These are phyloP conservation scores for Talaromyces adpressus DNA, from an alignment of 495 filamentous ascomycete species.

Conservation along the genomic window DNA sequence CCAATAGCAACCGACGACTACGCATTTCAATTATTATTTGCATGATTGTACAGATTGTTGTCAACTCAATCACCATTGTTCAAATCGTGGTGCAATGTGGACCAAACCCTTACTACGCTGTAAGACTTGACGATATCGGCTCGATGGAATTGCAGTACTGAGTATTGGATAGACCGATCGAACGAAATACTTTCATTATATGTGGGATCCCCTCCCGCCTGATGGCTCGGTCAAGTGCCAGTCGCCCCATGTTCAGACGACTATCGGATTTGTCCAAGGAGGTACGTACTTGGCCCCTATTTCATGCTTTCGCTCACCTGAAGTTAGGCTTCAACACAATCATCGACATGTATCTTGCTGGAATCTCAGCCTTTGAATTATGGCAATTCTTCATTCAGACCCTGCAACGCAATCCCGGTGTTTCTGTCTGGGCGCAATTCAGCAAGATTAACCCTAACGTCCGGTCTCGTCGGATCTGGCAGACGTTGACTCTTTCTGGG, in stretches of 20 bases:
- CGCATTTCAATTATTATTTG: conserved; percentile 23
- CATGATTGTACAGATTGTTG: conserved; percentile 25
- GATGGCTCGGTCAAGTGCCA: conserved; percentile 30
- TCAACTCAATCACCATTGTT: conserved; percentile 26
- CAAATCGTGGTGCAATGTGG: conserved; percentile 34
- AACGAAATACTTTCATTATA: conserved; percentile 30
- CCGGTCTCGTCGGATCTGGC: conserved; percentile 28
- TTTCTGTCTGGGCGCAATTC: conserved; percentile 24
- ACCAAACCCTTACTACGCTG: conserved; percentile 25
- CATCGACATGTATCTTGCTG: conserved; percentile 26
- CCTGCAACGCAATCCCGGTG: conserved; percentile 18
- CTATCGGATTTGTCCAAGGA: conserved; percentile 30
- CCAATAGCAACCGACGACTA: conserved; percentile 22
- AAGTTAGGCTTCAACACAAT: conserved; percentile 25
- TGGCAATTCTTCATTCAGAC: conserved; percentile 29
- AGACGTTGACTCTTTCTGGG: conserved; percentile 24
- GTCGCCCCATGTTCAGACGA: conserved; percentile 26
- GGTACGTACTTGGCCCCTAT: conserved; percentile 6
- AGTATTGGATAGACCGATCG: conserved; percentile 17
- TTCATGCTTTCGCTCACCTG: not conserved
- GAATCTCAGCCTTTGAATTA: conserved; percentile 26
- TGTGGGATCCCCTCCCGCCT: conserved; percentile 29
- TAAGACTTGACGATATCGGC: conserved; percentile 5
- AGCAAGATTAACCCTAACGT: conserved; percentile 22
- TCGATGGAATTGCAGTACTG: not conserved